Conservation (phyloP, 805 yeast genomes). For the Cyberlindnera mycetangii region DNA sequence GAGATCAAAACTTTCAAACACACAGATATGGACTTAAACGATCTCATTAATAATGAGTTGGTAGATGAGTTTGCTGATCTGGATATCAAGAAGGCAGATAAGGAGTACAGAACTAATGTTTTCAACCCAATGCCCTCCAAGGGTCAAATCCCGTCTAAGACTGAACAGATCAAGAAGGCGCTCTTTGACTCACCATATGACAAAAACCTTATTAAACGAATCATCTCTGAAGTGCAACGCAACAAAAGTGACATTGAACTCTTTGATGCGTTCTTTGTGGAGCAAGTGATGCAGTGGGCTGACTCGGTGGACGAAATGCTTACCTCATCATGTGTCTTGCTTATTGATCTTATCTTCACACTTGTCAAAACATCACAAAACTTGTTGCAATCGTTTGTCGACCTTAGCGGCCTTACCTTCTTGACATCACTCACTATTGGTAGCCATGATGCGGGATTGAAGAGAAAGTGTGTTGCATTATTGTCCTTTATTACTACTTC, state of each 20-base stretch:
- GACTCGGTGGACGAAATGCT: not conserved
- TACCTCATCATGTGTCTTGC: not conserved
- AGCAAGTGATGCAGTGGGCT: not conserved
- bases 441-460: not conserved
- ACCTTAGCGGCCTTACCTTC: constrained; percentile 21
- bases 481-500: constrained; percentile 20
- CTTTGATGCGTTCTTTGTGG: constrained; percentile 2
- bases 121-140: constrained; percentile 15
- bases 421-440: constrained; percentile 1
- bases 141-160: not conserved
- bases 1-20: constrained; percentile 19
- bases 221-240: not conserved
- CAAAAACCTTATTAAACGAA: not conserved
- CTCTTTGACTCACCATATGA: constrained; percentile 3
- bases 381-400: constrained; percentile 10
- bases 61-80: constrained; percentile 12
- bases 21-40: constrained; percentile 11
- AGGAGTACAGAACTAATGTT: constrained; percentile 11
- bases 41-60: constrained; percentile 13
- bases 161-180: constrained; percentile 1
- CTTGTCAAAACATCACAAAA: not conserved
- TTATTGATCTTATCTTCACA: constrained; percentile 1
- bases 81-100: constrained; percentile 6
- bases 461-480: constrained; percentile 4
- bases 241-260: not conserved